Evolutionary conservation across 1,284 basidiomycete genomes (phyloP).

Genomic region (Ceratobasidium sp.): DNA sequence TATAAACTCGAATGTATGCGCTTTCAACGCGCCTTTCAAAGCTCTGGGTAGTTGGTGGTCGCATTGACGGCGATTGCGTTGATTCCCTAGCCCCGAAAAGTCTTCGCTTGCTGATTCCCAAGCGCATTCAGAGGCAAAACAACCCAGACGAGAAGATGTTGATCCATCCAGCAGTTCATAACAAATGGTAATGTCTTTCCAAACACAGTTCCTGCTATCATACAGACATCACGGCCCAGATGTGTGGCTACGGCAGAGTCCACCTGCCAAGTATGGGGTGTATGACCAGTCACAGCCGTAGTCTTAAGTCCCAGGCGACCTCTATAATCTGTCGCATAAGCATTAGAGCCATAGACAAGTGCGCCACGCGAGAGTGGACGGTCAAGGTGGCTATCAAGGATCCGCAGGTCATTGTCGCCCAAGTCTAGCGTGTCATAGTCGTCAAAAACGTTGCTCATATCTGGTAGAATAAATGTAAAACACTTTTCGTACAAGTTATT

Average conservation of each 20-base stretch:
- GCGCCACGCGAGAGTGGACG: neutral
- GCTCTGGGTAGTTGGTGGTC: neutral
- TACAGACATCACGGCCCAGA: constrained; percentile 14
- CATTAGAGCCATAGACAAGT: neutral
- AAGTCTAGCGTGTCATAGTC: neutral
- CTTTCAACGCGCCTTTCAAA: neutral
- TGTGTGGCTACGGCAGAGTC: constrained; percentile 16
- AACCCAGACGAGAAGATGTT: neutral
- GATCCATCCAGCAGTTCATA: neutral
- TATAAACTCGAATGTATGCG: constrained; percentile 3
- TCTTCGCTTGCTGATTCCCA: constrained; percentile 6
- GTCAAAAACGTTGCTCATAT: neutral
- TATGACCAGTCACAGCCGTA: neutral
- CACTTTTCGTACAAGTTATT: no score
- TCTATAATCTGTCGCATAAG: neutral
- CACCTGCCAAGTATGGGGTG: constrained; percentile 9
- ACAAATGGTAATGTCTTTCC: constrained; percentile 33
- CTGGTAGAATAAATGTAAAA: no score
- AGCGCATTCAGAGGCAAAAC: constrained; percentile 13
- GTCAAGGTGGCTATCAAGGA: neutral
- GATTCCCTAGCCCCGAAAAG: neutral
- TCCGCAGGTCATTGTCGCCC: neutral
- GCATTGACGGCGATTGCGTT: constrained; percentile 21
- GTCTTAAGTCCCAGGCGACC: neutral
- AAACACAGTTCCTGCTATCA: constrained; percentile 23